Evolutionary conservation across 106 monocot species (phyloP), one percentile per base, ranked within the genome.

Genomic region (Iris macrosiphon): DNA sequence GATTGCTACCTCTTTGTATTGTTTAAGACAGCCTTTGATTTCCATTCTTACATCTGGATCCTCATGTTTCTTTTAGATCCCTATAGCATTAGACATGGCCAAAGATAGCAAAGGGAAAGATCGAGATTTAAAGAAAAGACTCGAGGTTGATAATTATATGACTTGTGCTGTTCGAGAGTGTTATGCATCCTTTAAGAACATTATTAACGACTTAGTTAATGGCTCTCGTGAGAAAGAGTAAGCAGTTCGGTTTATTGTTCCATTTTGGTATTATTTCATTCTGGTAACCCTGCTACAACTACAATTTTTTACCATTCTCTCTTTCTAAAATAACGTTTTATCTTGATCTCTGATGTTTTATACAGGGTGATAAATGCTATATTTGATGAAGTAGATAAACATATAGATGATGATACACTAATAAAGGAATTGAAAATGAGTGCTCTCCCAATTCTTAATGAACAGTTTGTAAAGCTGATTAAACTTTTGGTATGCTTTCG

Each of bases 11-110:
- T 23, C 16, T 21, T 45, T 10, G 21, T 16, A 24, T 29, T 17
- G 26, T 3, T n/a, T n/a, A n/a, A n/a, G n/a, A n/a, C n/a, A n/a
- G n/a, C n/a, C n/a, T n/a, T n/a, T 59, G 1, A 7, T 62, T 9
- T 20, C 3, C 13, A 32, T 20, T 44, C 10, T 4, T 65, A 48
- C 19, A 13, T 49, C 1, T 9, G 28, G 15, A 31, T 40, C 5
- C 1, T 30, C 16, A 10, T 19, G 7, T 62, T 3, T 39, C 44
- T 13, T 39, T 46, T 55, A 90, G 90, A 80, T 90, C 32, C 84
- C 90, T 26, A 85, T 84, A 58, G 90, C 90, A 54, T 22, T 90
- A 41, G 84, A 85, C 50, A 90, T 90, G 84, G 90, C 90, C 7
- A 64, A 62, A 66, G 77, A 81, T 52, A 77, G 76, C 48, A 60